Conservation (phyloP, 2,329 filamentous ascomycete species). For the Ophiosphaerella narmari region DNA sequence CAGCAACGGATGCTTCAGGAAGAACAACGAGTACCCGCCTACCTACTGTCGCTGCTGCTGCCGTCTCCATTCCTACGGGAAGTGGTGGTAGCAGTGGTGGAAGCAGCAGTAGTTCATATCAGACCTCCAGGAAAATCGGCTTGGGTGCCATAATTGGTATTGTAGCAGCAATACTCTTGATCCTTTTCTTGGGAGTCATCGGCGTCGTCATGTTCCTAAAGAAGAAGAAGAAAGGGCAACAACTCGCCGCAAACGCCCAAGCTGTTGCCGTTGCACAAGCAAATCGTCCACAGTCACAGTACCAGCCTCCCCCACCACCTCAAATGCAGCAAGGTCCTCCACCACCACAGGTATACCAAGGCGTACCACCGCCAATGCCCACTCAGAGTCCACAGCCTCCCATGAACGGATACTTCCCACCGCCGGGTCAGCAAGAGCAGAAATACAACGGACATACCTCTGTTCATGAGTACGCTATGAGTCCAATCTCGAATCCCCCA, state of each 20-base stretch:
- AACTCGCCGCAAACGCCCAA: constrained; percentile 19
- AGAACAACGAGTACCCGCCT: constrained; percentile 23
- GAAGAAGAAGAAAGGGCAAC: constrained; percentile 24
- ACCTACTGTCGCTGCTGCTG: constrained; percentile 10
- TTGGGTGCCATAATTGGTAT: constrained; percentile 27
- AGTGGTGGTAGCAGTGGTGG: background rate
- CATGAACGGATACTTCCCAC: constrained; percentile 13
- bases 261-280: constrained; percentile 20
- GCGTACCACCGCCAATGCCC: constrained; percentile 3
- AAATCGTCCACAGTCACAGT: constrained; percentile 19
- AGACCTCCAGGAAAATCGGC: constrained; percentile 18
- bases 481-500: constrained; percentile 25
- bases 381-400: constrained; percentile 8
- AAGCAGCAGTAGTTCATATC: background rate
- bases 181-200: constrained; percentile 20
- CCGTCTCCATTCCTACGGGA: background rate
- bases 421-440: constrained; percentile 8
- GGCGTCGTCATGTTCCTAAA: constrained; percentile 25
- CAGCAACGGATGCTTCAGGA: constrained; percentile 14
- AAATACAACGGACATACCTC: constrained; percentile 24
- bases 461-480: constrained; percentile 18
- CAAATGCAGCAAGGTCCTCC: constrained; percentile 11
- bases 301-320: constrained; percentile 8
- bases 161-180: constrained; percentile 19
- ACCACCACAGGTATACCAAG: constrained; percentile 11